Evolutionary conservation across 331 rosid species (phyloP).

Genomic region (Acacia concinna): DNA sequence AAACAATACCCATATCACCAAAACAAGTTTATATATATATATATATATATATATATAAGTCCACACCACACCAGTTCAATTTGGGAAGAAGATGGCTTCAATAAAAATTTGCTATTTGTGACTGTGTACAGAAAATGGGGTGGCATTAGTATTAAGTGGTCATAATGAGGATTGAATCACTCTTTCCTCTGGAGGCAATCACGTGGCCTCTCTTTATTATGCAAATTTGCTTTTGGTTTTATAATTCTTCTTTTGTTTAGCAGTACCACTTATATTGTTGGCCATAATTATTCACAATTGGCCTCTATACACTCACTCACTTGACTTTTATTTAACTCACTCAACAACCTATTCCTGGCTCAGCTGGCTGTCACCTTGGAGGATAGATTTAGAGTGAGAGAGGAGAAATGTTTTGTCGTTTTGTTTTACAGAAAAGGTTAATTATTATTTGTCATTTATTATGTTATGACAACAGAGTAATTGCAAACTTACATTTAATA

Average conservation of each 20-base stretch:
- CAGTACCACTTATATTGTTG: neutral
- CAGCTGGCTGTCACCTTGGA: conserved; percentile 1
- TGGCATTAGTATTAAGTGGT: conserved; percentile 17
- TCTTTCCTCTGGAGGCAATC: conserved; percentile 35
- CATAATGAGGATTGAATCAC: conserved; percentile 32
- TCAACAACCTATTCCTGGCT: neutral
- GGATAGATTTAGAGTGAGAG: neutral
- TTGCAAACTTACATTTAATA: neutral
- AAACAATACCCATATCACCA: neutral
- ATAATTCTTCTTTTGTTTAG: conserved; percentile 20
- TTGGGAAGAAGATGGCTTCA: conserved; percentile 6
- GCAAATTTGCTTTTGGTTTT: neutral
- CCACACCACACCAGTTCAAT: neutral
- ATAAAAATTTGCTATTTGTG: conserved; percentile 19
- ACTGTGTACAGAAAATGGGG: conserved; percentile 23
- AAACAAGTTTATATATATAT: neutral
- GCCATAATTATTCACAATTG: conserved; percentile 6
- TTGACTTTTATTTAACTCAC: neutral
- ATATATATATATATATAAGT: neutral
- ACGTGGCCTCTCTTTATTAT: conserved; percentile 41
- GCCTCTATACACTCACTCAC: neutral
- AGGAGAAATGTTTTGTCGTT: neutral
- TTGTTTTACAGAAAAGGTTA: neutral
- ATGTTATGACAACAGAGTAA: neutral
- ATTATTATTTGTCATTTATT: neutral